Base-by-base conservation (phyloP, 176 grass and related monocot species). In the Secale cereale region DNA sequence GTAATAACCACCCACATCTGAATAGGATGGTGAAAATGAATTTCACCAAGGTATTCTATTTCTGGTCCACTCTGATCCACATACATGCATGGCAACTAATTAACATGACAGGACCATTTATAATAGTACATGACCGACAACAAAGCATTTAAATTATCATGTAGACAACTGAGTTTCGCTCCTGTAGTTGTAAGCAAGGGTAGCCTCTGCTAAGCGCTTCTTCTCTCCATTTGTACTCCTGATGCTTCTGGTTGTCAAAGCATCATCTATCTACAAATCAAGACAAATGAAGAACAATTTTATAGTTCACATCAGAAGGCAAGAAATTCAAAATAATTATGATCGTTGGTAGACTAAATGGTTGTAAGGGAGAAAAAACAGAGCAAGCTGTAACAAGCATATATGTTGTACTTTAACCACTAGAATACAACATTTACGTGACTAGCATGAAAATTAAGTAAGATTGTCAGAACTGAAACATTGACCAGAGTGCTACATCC, bases 101-200 rank as follows among this genome's bases (percentile, higher is more conserved):
- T n/a, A n/a, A n/a, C n/a, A n/a, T n/a, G n/a, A n/a, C n/a, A n/a
- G n/a, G n/a, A n/a, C n/a, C n/a, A n/a, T n/a, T n/a, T n/a, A n/a
- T n/a, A n/a, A n/a, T n/a, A n/a, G n/a, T n/a, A n/a, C n/a, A n/a
- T n/a, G 30, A 31, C 30, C 30, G 30, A 31, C 30, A 31, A 31
- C 30, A 31, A 31, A 31, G 30, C 2, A 31, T 31, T 31, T 31
- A 31, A 31, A 31, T 31, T 31, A 31, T 31, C 30, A 3, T 31
- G 25, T 10, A 54, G 40, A 72, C 9, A 88, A 87, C 85, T 76
- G 33, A 10, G 83, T 85, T 84, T 92, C 95, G 93, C 93, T 98
- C 83, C 92, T 91, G 86, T 93, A 98, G 37, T 98, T 98, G 77
- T 98, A 98, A 36, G 93, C 93, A 86, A 95, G 96, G 32, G 96